phyloP scores from a whole-genome alignment of 179 eudicot genomes.

The Actinidia arguta region DNA sequence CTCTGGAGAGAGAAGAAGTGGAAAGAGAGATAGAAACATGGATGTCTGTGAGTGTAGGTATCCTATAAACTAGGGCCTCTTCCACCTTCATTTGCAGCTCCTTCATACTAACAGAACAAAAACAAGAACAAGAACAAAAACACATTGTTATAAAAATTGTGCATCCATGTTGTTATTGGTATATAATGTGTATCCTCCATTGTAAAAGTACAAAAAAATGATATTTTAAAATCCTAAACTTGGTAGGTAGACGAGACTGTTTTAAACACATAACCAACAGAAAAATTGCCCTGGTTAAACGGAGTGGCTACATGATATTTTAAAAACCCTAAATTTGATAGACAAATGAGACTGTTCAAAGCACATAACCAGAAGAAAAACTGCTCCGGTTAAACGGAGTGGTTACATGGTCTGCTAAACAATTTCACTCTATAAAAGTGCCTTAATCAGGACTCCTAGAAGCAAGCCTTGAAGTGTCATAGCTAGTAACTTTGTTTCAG shows the following conservation, averaged over 20 bases:
- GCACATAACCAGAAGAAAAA: slow-evolving; percentile 12
- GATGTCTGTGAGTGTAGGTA: slow-evolving; percentile 20
- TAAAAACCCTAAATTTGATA: background rate
- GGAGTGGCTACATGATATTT: background rate
- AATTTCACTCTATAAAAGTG: background rate
- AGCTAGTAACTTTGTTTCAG: background rate
- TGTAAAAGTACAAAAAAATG: background rate
- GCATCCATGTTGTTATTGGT: no score
- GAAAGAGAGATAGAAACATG: slow-evolving; percentile 25
- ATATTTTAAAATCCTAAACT: background rate
- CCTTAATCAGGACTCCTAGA: background rate
- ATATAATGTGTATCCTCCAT: no score
- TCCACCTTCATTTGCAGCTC: slow-evolving; percentile 26
- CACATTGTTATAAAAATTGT: background rate
- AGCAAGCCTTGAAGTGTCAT: background rate
- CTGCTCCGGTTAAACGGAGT: background rate
- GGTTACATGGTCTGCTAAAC: background rate
- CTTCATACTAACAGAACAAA: slow-evolving; percentile 21
- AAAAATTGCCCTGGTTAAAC: background rate
- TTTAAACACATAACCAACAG: slow-evolving; percentile 9
- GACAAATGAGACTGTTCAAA: background rate
- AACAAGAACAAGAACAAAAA: background rate
- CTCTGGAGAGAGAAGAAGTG: slow-evolving; percentile 8
- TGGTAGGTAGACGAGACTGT: slow-evolving; percentile 8
- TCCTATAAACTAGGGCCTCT: slow-evolving; percentile 33